Evolutionary conservation across 176 grass and related monocot species (phyloP), one percentile per base, ranked within the genome.

Genomic region (Rhynchospora breviuscula): DNA sequence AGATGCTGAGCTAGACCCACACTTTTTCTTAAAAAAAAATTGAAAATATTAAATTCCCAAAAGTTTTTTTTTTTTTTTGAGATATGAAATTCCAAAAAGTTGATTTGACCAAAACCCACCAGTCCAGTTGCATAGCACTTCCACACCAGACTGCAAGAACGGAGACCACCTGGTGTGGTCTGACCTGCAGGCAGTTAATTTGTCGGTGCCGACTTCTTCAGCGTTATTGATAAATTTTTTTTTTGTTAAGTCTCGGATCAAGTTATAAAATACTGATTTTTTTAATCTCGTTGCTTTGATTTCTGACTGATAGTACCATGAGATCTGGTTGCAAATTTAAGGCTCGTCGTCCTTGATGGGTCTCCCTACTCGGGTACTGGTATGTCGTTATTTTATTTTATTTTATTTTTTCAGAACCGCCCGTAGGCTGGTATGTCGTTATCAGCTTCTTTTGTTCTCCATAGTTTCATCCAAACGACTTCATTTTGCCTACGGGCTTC

Each of bases 121-220:
- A 1, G 17, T 59, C 17, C 5, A 59, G 56, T 40, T 40, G 35
- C 35, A 29, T 29, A 1, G 26, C 26, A 1, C 26, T 29, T 29
- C 26, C 26, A 29, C 26, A 61, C 17, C 18, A 61, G 17, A 62
- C 6, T 0, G 17, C 59, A 23, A 22, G 22, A 65, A 25, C 10
- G 54, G 54, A 57, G 35, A 57, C 54, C 0, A 15, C 58, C 17
- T 19, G 58, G 10, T 67, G 14, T 67, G 65, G 65, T 26, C 65
- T 43, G 65, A 68, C 65, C 40, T 17, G 65, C 31, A 40, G 65
- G 65, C 31, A 40, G 65, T 68, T 68, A 43, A 40, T 40, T 40
- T 68, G 83, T 85, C 83, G 83, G 65, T 85, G 83, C 83, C 83
- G 83, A 85, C 83, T 61, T 85, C 48, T 60, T 17, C 35, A 71